These are phyloP conservation scores for Termitomyces heimii DNA, from an alignment of 768 basidiomycete genomes.

Conservation along the genomic window DNA sequence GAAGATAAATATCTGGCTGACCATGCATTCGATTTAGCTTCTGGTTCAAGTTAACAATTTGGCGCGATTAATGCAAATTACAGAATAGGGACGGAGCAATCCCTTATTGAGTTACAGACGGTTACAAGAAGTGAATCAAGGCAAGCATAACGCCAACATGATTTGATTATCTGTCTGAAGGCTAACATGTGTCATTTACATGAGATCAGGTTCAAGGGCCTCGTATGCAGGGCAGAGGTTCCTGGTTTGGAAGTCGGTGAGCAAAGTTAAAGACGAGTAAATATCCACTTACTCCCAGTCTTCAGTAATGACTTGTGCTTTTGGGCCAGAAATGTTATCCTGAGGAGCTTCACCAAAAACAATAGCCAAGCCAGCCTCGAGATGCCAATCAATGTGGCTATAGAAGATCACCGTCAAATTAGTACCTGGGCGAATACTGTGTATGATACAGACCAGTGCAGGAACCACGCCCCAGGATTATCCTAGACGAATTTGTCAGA, in stretches of 20 bases:
- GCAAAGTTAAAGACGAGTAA: neutral
- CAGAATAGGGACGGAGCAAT: no score
- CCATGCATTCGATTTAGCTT: neutral
- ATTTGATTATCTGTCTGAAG: neutral
- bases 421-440: neutral
- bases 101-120: neutral
- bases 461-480: slow-evolving; percentile 58
- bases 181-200: neutral
- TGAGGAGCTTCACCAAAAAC: slow-evolving; percentile 26
- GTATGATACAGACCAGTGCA: slow-evolving; percentile 27
- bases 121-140: neutral
- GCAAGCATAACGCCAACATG: neutral
- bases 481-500: slow-evolving; percentile 10
- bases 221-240: neutral
- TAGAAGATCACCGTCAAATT: neutral
- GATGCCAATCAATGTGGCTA: slow-evolving; percentile 30
- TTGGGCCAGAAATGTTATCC: slow-evolving; percentile 20
- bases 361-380: slow-evolving; percentile 29
- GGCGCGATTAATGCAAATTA: neutral
- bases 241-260: neutral
- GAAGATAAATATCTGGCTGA: neutral
- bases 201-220: neutral
- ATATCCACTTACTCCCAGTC: slow-evolving; percentile 23
- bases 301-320: slow-evolving; percentile 22
- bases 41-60: neutral